Evolutionary conservation across 176 grass and related monocot species (phyloP), one percentile per base, ranked within the genome.

Genomic region (Typha latifolia): DNA sequence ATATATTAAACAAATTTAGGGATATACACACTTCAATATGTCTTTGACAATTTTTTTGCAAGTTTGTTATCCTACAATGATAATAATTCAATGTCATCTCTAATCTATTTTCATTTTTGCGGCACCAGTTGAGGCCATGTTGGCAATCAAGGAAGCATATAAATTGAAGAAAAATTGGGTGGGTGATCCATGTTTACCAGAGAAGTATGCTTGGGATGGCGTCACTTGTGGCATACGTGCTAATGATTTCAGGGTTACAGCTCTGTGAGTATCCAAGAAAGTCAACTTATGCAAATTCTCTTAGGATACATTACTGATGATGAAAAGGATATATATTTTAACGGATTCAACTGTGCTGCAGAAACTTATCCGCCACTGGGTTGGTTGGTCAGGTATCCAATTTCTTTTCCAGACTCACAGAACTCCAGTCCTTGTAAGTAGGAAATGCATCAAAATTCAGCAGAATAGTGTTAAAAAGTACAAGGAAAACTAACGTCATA

Each of bases 101-200:
- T 64, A 20, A 68, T 55, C 67, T 48, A 56, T 26, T 19, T 52
- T 53, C 12, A 13, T 22, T 48, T 62, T 19, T 12, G 13, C 49
- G 34, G 18, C 20, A 32, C 24, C 29, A 90, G 87, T 78, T 3
- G 72, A 76, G 15, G 82, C 79, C 26, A 88, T 94, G 51, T 83
- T 69, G 50, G 59, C 31, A 29, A 83, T 94, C 66, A 70, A 73
- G 13, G 14, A 27, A 14, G 77, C 19, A 0, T 89, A 81, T 69
- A 59, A 12, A 57, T 70, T 94, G 55, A 81, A 78, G 62, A 94
- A 63, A 74, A 94, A 85, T 51, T 88, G 85, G 90, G 82, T 69
- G 62, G 90, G 90, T 19, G 85, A 94, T 76, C 85, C 89, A 27
- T 93, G 89, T 75, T 64, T 69, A 27, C 85, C 85, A 2, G 69